Percentiles rank a stretch among this genome's conserved stretches.
Evolutionary conservation across 1,284 basidiomycete species (phyloP).

Genomic region (Cryptococcus sp.): DNA sequence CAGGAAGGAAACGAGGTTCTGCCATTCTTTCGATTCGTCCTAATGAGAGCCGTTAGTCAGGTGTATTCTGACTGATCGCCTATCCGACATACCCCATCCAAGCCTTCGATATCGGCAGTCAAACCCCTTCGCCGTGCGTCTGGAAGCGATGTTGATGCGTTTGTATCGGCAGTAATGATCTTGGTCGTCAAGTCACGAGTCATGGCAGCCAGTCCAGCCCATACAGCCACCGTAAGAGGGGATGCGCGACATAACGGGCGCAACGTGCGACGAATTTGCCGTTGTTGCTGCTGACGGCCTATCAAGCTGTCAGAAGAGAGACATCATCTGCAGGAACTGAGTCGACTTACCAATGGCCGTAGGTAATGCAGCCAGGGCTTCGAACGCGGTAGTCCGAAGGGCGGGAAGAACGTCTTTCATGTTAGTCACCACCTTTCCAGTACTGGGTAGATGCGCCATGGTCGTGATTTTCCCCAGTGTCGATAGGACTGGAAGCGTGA

Average conservation of each 20-base stretch:
- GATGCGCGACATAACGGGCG: slow-evolving; percentile 22
- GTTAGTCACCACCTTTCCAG: slow-evolving; percentile 10
- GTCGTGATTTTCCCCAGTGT: slow-evolving; percentile 31
- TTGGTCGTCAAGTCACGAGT: slow-evolving; percentile 30
- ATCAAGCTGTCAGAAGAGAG: slow-evolving; percentile 2
- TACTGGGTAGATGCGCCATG: slow-evolving; percentile 23
- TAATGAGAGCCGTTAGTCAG: slow-evolving; percentile 36
- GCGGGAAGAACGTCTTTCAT: slow-evolving; percentile 1
- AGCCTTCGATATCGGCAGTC: slow-evolving; percentile 40
- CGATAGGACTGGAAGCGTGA: slow-evolving; percentile 27
- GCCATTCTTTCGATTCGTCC: slow-evolving; percentile 79
- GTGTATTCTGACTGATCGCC: slow-evolving; percentile 3
- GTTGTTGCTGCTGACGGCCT: slow-evolving; percentile 49
- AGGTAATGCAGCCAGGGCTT: slow-evolving; percentile 32
- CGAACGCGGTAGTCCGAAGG: slow-evolving; percentile 19
- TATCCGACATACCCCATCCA: slow-evolving; percentile 35
- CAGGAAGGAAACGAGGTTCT: slow-evolving; percentile 79
- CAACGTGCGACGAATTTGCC: slow-evolving; percentile 39
- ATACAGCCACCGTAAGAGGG: slow-evolving; percentile 27
- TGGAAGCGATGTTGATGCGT: slow-evolving; percentile 19
- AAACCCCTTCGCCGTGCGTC: slow-evolving; percentile 31
- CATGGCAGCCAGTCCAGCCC: slow-evolving; percentile 31
- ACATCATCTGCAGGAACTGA: background rate
- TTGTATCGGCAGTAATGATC: slow-evolving; percentile 34
- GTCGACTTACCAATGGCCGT: slow-evolving; percentile 24